phyloP scores from a whole-genome alignment of 176 grass and related monocot genomes.

The Rhynchospora breviuscula region DNA sequence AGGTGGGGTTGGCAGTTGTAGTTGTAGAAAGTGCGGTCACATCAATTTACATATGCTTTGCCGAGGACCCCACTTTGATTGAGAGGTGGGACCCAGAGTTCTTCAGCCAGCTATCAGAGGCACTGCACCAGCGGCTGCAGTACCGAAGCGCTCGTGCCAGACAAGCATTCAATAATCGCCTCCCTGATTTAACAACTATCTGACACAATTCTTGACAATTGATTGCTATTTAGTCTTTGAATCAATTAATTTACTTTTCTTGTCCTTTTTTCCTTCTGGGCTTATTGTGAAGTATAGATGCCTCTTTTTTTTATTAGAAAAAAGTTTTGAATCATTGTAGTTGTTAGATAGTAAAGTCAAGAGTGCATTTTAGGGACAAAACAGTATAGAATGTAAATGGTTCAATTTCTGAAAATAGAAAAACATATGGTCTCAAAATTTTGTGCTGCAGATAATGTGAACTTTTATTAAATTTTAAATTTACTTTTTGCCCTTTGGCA shows the following conservation, averaged over 20 bases:
- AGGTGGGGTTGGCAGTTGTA: slow-evolving; percentile 83
- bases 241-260: neutral
- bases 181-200: slow-evolving; percentile 46
- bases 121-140: slow-evolving; percentile 71
- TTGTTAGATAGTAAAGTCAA: slow-evolving; percentile 4
- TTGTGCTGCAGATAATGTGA: neutral
- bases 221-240: neutral
- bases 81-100: slow-evolving; percentile 95
- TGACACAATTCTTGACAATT: slow-evolving; percentile 23
- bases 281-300: neutral
- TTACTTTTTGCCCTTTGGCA: neutral
- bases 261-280: neutral
- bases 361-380: neutral
- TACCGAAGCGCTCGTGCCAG: slow-evolving; percentile 70
- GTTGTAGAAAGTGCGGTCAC: slow-evolving; percentile 95
- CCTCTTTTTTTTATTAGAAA: neutral
- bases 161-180: slow-evolving; percentile 55
- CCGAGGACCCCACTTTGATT: slow-evolving; percentile 75
- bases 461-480: neutral
- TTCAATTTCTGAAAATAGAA: neutral
- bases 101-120: slow-evolving; percentile 61
- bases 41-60: slow-evolving; percentile 96
- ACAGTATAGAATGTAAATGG: neutral
- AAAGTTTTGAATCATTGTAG: neutral
- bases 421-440: neutral